Conservation (phyloP, 2,329 filamentous ascomycete genomes). For the Aspergillus udagawae region DNA sequence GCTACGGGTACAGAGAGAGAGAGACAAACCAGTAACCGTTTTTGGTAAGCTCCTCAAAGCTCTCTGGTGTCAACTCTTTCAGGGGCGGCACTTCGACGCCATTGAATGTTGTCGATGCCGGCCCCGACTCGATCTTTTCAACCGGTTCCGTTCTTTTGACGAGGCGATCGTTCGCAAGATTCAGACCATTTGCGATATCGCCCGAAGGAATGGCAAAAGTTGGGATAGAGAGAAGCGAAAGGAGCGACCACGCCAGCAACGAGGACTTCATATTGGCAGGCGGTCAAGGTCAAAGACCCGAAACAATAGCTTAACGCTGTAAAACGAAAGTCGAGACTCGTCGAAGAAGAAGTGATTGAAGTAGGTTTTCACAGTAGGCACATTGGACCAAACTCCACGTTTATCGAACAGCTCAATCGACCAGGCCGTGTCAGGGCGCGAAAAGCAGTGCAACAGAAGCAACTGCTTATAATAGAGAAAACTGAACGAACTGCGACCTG, state of each 20-base stretch:
- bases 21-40: constrained; percentile 49
- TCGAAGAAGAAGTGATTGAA: constrained; percentile 14
- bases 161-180: constrained; percentile 18
- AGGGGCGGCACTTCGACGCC: constrained; percentile 49
- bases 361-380: constrained; percentile 28
- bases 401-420: constrained; percentile 8
- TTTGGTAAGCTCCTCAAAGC: constrained; percentile 47
- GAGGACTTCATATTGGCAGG: constrained; percentile 35
- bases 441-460: constrained; percentile 1
- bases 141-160: constrained; percentile 24
- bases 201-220: constrained; percentile 28
- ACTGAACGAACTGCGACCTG: background rate
- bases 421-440: constrained; percentile 3
- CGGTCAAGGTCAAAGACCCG: constrained; percentile 15
- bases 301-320: constrained; percentile 11
- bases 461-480: background rate
- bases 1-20: background rate
- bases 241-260: constrained; percentile 34
- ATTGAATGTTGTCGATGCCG: constrained; percentile 47
- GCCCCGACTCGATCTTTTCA: constrained; percentile 14
- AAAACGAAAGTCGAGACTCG: constrained; percentile 17
- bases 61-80: constrained; percentile 45
- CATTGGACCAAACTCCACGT: constrained; percentile 20
- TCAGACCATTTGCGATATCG: constrained; percentile 8
- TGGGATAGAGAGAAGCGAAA: constrained; percentile 34